Percentiles rank a stretch among this genome's conserved stretches.
These are phyloP conservation scores for Dissoconium aciculare DNA, from an alignment of 2,329 filamentous ascomycete genomes.

Conservation along the genomic window DNA sequence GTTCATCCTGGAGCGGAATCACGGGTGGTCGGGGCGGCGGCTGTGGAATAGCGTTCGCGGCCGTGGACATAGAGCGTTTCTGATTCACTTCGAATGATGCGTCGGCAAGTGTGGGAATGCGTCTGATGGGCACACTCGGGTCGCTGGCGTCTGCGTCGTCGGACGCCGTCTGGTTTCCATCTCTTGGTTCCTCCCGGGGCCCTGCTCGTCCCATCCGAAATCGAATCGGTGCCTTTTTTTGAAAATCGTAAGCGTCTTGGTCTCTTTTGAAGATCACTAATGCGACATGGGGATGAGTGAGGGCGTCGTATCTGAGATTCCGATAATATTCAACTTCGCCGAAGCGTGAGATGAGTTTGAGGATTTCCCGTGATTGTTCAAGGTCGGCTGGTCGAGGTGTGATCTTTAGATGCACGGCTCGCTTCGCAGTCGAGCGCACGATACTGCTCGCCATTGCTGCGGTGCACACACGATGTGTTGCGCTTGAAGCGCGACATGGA, in stretches of 20 bases:
- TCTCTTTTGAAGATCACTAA: constrained; percentile 35
- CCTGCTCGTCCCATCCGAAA: constrained; percentile 29
- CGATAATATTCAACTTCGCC: constrained; percentile 36
- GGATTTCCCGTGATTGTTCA: constrained; percentile 35
- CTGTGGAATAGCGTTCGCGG: constrained; percentile 6
- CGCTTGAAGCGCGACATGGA: too few species aligned
- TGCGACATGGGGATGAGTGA: constrained; percentile 27
- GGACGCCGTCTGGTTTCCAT: not conserved
- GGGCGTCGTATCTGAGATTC: constrained; percentile 33
- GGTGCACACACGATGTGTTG: too few species aligned
- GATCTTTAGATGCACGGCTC: constrained; percentile 34
- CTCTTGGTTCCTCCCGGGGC: constrained; percentile 7
- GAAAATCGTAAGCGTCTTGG: constrained; percentile 25
- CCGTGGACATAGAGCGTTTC: constrained; percentile 10
- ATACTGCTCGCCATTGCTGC: constrained; percentile 4
- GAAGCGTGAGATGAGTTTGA: constrained; percentile 34
- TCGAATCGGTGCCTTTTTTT: constrained; percentile 30
- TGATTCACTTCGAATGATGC: constrained; percentile 8
- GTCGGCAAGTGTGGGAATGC: not conserved
- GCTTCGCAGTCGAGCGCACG: constrained; percentile 21
- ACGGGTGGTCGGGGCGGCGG: constrained; percentile 5
- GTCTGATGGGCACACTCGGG: not conserved
- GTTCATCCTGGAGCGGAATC: constrained; percentile 10
- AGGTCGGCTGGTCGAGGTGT: constrained; percentile 33
- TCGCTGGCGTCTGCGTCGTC: not conserved